Percentiles rank a stretch among this genome's conserved stretches.
Evolutionary conservation across 2,329 filamentous ascomycete species (phyloP).

Genomic region (Falciphora oryzae): DNA sequence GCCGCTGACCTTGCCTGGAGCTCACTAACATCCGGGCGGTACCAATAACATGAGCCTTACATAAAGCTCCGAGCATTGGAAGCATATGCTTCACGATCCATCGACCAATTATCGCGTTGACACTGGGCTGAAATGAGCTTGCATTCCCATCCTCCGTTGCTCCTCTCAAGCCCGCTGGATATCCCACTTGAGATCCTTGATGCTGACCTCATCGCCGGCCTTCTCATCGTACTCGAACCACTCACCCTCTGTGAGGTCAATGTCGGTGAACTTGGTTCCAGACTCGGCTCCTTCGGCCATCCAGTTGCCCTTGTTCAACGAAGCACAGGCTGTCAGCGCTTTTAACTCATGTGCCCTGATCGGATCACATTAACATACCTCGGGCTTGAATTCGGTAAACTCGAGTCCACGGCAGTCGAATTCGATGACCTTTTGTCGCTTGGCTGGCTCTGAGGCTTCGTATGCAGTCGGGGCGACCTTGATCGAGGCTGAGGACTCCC

Average conservation of each 20-base stretch:
- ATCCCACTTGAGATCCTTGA: constrained; percentile 84
- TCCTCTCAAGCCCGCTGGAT: constrained; percentile 60
- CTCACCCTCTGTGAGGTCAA: constrained; percentile 83
- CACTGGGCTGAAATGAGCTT: no score
- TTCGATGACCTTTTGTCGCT: constrained; percentile 72
- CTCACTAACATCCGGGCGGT: not conserved
- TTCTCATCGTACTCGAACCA: constrained; percentile 99
- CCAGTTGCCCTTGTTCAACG: constrained; percentile 69
- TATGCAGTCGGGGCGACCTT: constrained; percentile 69
- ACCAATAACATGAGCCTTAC: not conserved
- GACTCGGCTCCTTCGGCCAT: constrained; percentile 77
- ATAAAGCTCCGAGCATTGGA: not conserved
- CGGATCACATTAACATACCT: constrained; percentile 49
- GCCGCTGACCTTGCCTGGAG: not conserved
- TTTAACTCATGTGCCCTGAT: not conserved
- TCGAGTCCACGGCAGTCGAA: constrained; percentile 94
- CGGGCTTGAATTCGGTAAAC: constrained; percentile 83
- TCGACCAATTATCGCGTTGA: no score
- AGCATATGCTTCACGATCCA: no score
- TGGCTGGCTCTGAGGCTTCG: constrained; percentile 63
- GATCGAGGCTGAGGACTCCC: constrained; percentile 82
- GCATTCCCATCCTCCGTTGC: no score
- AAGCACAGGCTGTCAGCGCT: constrained; percentile 1
- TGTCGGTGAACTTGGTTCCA: constrained; percentile 69
- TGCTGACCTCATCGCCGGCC: constrained; percentile 82